phyloP scores from a whole-genome alignment of 2,329 filamentous ascomycete genomes.

The Clarireedia paspali region DNA sequence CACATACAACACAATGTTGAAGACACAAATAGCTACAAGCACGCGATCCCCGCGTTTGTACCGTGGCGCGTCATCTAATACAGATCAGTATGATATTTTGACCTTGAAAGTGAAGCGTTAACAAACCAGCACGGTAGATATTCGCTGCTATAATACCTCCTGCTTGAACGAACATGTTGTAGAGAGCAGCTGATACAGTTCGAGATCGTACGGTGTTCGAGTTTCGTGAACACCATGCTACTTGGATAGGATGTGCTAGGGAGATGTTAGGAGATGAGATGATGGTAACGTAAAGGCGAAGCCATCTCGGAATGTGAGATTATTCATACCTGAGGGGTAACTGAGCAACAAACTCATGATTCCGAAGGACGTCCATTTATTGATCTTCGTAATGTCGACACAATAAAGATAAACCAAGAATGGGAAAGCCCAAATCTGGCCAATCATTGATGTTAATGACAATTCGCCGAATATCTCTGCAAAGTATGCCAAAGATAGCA shows the following conservation, averaged over 20 bases:
- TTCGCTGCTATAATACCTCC: constrained; percentile 31
- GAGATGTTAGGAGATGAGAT: no score
- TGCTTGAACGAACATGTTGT: constrained; percentile 47
- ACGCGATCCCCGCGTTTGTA: constrained; percentile 47
- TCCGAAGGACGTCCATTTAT: constrained; percentile 36
- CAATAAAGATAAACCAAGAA: constrained; percentile 40
- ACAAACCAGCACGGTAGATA: constrained; percentile 32
- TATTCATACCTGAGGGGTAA: constrained; percentile 33
- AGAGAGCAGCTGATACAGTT: constrained; percentile 54
- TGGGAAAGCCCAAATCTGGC: constrained; percentile 53
- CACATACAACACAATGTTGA: constrained; percentile 39
- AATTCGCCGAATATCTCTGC: constrained; percentile 42
- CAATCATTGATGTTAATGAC: constrained; percentile 38
- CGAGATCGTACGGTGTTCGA: constrained; percentile 53
- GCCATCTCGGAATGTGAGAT: neutral
- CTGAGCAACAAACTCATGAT: constrained; percentile 36
- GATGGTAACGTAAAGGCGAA: neutral
- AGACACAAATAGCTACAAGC: constrained; percentile 39
- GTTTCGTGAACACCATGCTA: constrained; percentile 46
- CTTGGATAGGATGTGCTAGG: constrained; percentile 40
- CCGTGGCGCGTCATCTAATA: constrained; percentile 33
- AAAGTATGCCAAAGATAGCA: constrained; percentile 30
- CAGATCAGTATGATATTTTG: no score
- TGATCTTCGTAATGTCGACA: constrained; percentile 32
- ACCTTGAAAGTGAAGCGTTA: no score